These are phyloP conservation scores for Pseudogymnoascus sp. DNA, from an alignment of 2,329 filamentous ascomycete genomes.

Conservation along the genomic window DNA sequence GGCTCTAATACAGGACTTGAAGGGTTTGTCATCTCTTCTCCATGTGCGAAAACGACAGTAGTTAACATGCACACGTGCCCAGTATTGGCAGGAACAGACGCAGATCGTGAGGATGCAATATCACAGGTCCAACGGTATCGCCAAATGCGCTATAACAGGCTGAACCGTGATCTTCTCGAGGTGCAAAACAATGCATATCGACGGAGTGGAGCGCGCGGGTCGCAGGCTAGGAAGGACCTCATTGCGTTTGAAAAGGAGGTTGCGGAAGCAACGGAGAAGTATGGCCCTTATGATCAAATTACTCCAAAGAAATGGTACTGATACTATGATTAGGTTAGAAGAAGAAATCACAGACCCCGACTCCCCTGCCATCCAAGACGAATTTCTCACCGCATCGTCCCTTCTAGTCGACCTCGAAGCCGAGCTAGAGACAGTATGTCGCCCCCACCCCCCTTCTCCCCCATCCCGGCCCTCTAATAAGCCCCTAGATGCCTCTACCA, in stretches of 20 bases:
- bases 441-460: neutral
- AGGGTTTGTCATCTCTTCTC: neutral
- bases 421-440: neutral
- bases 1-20: slow-evolving; percentile 9
- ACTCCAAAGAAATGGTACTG: neutral
- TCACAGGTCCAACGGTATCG: slow-evolving; percentile 54
- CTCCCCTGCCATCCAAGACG: neutral
- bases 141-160: slow-evolving; percentile 51
- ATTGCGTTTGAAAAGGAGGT: slow-evolving; percentile 60
- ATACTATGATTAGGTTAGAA: neutral
- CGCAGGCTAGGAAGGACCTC: slow-evolving; percentile 67
- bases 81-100: slow-evolving; percentile 53
- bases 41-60: neutral
- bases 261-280: slow-evolving; percentile 37
- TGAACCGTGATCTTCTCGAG: slow-evolving; percentile 56
- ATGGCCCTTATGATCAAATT: slow-evolving; percentile 16
- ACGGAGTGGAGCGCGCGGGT: slow-evolving; percentile 65
- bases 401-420: slow-evolving; percentile 27
- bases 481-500: neutral
- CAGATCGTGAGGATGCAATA: slow-evolving; percentile 44
- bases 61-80: neutral
- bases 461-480: neutral
- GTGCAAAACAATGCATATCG: slow-evolving; percentile 66
- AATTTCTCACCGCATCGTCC: slow-evolving; percentile 2
- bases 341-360: slow-evolving; percentile 11